A percentile compares a stretch with the other conserved stretches of the same genome.
Conservation (phyloP, 768 basidiomycete species). For the Termitomyces sp. region DNA sequence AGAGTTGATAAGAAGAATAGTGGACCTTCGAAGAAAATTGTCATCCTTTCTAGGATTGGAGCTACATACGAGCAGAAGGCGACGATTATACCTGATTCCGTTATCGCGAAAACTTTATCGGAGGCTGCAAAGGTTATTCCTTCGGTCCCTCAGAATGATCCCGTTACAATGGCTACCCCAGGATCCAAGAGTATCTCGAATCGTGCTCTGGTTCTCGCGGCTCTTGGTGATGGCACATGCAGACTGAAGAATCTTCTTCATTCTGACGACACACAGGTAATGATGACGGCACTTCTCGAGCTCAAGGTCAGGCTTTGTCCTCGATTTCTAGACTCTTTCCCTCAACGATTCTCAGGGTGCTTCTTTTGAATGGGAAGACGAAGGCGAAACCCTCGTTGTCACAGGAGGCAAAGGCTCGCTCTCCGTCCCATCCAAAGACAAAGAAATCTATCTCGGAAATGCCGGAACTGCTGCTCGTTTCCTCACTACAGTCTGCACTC, state of each 20-base stretch:
- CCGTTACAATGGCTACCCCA: conserved; percentile 79
- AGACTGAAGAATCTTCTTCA: conserved; percentile 87
- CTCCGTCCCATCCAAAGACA: conserved; percentile 69
- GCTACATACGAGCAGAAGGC: conserved; percentile 90
- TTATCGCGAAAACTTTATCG: conserved; percentile 78
- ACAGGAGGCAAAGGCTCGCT: conserved; percentile 81
- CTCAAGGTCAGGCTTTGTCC: conserved; percentile 55
- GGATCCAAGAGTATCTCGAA: conserved; percentile 98
- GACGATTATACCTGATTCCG: conserved; percentile 72
- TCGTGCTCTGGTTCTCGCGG: conserved; percentile 88
- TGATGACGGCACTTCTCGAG: conserved; percentile 92
- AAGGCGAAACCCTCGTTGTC: conserved; percentile 92
- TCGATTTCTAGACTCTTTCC: neutral
- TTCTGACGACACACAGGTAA: conserved; percentile 97
- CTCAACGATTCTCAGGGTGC: conserved; percentile 58
- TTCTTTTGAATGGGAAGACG: conserved; percentile 91
- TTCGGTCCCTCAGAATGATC: conserved; percentile 53
- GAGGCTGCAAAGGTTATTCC: conserved; percentile 76
- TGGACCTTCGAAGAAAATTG: conserved; percentile 89
- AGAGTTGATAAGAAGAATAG: conserved; percentile 97
- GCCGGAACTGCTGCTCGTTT: conserved; percentile 98
- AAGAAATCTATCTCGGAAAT: conserved; percentile 93
- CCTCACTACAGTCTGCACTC: conserved; percentile 92
- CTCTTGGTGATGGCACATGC: conserved; percentile 85
- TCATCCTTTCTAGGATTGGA: conserved; percentile 86